Evolutionary conservation across 148 eudicot genomes (phyloP), one percentile per base, ranked within the genome.

Genomic region (Rhododendron griersonianum): DNA sequence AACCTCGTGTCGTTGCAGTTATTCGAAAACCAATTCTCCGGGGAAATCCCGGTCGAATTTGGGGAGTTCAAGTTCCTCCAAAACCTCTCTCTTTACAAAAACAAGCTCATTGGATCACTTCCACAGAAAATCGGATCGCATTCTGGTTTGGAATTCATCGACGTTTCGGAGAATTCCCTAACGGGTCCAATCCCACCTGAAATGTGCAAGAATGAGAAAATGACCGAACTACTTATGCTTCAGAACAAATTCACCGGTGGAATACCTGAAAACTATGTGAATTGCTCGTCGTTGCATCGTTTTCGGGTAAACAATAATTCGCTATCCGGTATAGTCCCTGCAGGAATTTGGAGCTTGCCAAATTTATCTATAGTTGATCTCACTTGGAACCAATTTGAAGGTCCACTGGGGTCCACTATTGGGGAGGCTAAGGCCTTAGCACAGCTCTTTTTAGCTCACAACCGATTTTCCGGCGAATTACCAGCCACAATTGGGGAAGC

Each of bases 261-360:
- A 13, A 25, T 90, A 15, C 90, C 92, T n/a, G 90, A 71, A 16
- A 87, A 11, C 21, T 90, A 90, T 45, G 92, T 76, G 8, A 88
- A 87, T 69, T 90, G 92, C 86, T 83, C 35, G 44, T 87, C 90
- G 6, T 81, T 90, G 86, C 14, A 0, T 0, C 89, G 92, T 25
- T 41, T 90, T 14, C 81, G 92, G 65, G 86, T 88, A 1, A 86
- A 41, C 57, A 83, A 90, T 44, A 90, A 90, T 74, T 88, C 89
- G 7, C 90, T 90, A 73, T 90, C 92, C 21, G 92, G 90, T 14
- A 15, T 9, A 53, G 86, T 90, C 18, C 92, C 90, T 1, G 85
- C 33, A 5, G 92, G 89, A 75, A 86, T 90, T 71, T 90, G 92
- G 92, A 79, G 87, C 75, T 82, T 88, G 81, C 92, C 90, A n/a